Conservation (phyloP, 345 rosid genomes). For the Hevea brasiliensis region DNA sequence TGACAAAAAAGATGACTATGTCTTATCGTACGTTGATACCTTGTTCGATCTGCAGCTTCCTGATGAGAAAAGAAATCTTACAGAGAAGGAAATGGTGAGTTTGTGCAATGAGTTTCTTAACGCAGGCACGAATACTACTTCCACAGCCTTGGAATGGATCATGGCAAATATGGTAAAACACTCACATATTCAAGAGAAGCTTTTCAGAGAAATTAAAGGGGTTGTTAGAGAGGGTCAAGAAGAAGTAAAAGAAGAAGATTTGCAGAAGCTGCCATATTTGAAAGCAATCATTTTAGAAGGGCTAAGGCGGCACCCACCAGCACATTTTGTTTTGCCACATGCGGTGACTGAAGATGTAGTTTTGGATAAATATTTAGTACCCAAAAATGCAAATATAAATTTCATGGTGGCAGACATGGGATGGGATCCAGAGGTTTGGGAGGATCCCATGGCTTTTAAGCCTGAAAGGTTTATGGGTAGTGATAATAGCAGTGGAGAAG, state of each 20-base stretch:
- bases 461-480: constrained; percentile 23
- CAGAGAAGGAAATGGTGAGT: constrained; percentile 9
- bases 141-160: constrained; percentile 13
- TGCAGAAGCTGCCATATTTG: constrained; percentile 17
- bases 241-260: constrained; percentile 8
- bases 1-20: not conserved
- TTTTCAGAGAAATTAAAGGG: constrained; percentile 16
- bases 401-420: constrained; percentile 20
- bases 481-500: not conserved
- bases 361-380: not conserved
- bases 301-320: constrained; percentile 25
- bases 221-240: constrained; percentile 13
- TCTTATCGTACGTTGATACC: constrained; percentile 11
- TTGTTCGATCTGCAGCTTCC: constrained; percentile 17
- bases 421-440: constrained; percentile 17
- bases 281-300: constrained; percentile 22
- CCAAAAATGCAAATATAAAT: not conserved
- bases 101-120: constrained; percentile 13
- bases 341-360: constrained; percentile 15
- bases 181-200: constrained; percentile 19
- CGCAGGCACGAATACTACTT: constrained; percentile 12
- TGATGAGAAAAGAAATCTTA: constrained; percentile 18
- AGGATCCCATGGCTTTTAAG: constrained; percentile 26
- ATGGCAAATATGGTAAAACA: constrained; percentile 21
- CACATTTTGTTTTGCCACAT: constrained; percentile 15